Conservation (phyloP, 805 yeast species). For the Monosporozyma unispora region DNA sequence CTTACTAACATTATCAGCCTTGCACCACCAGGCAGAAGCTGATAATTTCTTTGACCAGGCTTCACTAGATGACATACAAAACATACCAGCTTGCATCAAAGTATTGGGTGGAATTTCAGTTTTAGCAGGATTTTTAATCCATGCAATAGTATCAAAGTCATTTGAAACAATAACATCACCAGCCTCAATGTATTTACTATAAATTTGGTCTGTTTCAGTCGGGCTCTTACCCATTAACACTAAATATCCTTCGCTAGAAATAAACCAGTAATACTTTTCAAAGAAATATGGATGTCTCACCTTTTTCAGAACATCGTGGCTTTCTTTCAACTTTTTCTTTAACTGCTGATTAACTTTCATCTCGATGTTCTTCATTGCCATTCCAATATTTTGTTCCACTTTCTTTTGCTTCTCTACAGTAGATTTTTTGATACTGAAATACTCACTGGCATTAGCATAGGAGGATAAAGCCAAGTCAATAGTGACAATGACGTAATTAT, state of each 20-base stretch:
- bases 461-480: slow-evolving; percentile 69
- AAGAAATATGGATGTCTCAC: slow-evolving; percentile 77
- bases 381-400: slow-evolving; percentile 65
- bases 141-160: slow-evolving; percentile 60
- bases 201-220: slow-evolving; percentile 69
- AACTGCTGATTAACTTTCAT: slow-evolving; percentile 66
- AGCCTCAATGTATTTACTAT: slow-evolving; percentile 64
- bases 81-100: slow-evolving; percentile 79
- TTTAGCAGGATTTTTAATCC: slow-evolving; percentile 69
- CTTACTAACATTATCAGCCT: slow-evolving; percentile 59
- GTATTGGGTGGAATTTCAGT: slow-evolving; percentile 82
- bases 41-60: slow-evolving; percentile 88
- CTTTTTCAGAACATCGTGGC: slow-evolving; percentile 44
- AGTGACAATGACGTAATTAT: slow-evolving; percentile 38
- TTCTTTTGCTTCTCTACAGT: slow-evolving; percentile 73
- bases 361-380: slow-evolving; percentile 79
- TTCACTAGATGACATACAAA: slow-evolving; percentile 67
- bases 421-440: slow-evolving; percentile 65
- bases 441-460: slow-evolving; percentile 78
- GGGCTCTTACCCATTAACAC: slow-evolving; percentile 82
- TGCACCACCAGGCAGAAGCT: slow-evolving; percentile 80
- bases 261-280: slow-evolving; percentile 90
- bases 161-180: slow-evolving; percentile 74
- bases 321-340: slow-evolving; percentile 50
- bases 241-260: slow-evolving; percentile 81